Evolutionary conservation across 1,284 basidiomycete species (phyloP).

Genomic region (Caloboletus inedulis): DNA sequence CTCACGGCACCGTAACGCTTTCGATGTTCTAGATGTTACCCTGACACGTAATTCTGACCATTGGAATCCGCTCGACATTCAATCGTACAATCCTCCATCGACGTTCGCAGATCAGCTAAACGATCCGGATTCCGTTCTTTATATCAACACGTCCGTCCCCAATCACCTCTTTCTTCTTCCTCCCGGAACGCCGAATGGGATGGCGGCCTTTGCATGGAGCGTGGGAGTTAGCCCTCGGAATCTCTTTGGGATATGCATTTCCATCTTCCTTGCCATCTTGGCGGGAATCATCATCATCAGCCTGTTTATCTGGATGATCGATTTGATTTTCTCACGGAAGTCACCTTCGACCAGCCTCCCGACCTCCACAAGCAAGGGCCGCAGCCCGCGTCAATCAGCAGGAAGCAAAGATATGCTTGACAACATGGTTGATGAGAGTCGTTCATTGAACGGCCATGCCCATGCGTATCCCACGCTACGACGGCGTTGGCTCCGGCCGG

Average conservation of each 20-base stretch:
- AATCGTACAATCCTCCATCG: constrained; percentile 60
- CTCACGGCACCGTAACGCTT: constrained; percentile 12
- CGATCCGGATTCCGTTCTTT: constrained; percentile 73
- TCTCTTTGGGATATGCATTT: constrained; percentile 80
- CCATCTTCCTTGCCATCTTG: constrained; percentile 79
- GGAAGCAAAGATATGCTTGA: constrained; percentile 54
- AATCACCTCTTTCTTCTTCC: constrained; percentile 77
- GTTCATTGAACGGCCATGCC: constrained; percentile 44
- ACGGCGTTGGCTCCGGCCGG: constrained; percentile 57
- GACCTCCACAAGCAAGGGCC: constrained; percentile 38
- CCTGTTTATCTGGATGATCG: constrained; percentile 68
- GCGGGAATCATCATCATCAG: constrained; percentile 71
- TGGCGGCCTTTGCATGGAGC: constrained; percentile 62
- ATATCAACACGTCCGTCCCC: constrained; percentile 63
- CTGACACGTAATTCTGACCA: constrained; percentile 48
- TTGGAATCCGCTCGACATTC: constrained; percentile 63
- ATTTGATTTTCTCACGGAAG: constrained; percentile 48
- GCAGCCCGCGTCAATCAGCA: constrained; percentile 53
- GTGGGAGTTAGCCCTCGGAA: constrained; percentile 81
- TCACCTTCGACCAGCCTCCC: constrained; percentile 25
- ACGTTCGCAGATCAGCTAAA: constrained; percentile 69
- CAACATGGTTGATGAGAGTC: constrained; percentile 50
- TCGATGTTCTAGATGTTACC: constrained; percentile 62
- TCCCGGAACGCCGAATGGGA: constrained; percentile 54
- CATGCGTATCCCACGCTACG: constrained; percentile 31